A percentile compares a stretch with the other conserved stretches of the same genome.
phyloP scores from a whole-genome alignment of 352 stramenopile genomes.

The Salisapilia sapeloensis region DNA sequence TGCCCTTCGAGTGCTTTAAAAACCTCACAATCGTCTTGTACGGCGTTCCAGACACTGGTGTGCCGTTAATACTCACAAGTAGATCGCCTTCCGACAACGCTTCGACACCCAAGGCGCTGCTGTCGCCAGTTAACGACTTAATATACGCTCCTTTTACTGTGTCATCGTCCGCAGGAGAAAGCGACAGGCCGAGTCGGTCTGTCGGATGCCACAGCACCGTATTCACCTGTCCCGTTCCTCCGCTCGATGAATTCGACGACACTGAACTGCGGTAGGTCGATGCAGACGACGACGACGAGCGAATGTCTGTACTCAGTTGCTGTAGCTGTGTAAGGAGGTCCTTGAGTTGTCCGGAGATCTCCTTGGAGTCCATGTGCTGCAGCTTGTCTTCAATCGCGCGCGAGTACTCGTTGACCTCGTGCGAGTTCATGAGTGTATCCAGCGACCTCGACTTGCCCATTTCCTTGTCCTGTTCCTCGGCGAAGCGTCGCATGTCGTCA shows the following conservation, averaged over 20 bases:
- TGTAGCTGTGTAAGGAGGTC: constrained; percentile 55
- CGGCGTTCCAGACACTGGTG: constrained; percentile 23
- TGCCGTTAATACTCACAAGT: constrained; percentile 62
- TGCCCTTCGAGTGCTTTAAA: constrained; percentile 60
- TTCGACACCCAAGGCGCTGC: constrained; percentile 54
- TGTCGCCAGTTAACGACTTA: constrained; percentile 42
- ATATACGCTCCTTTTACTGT: constrained; percentile 31
- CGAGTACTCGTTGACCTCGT: constrained; percentile 16
- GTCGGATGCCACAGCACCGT: constrained; percentile 60
- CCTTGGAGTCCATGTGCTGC: constrained; percentile 23
- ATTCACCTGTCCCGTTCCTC: constrained; percentile 7
- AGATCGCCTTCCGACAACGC: constrained; percentile 32
- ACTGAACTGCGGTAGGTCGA: constrained; percentile 65
- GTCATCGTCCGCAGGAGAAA: constrained; percentile 28
- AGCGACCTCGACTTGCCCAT: constrained; percentile 34
- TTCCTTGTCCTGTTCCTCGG: constrained; percentile 8
- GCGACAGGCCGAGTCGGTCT: constrained; percentile 49
- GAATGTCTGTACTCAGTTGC: constrained; percentile 50
- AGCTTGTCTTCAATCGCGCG: constrained; percentile 18
- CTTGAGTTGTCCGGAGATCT: constrained; percentile 47
- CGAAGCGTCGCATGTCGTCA: constrained; percentile 1
- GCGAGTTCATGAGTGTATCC: constrained; percentile 18
- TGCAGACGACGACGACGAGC: constrained; percentile 19
- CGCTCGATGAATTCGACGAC: constrained; percentile 25
- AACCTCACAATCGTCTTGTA: constrained; percentile 58